Conservation (phyloP, 208 protist species). For the Leptomonas pyrrhocoris region DNA sequence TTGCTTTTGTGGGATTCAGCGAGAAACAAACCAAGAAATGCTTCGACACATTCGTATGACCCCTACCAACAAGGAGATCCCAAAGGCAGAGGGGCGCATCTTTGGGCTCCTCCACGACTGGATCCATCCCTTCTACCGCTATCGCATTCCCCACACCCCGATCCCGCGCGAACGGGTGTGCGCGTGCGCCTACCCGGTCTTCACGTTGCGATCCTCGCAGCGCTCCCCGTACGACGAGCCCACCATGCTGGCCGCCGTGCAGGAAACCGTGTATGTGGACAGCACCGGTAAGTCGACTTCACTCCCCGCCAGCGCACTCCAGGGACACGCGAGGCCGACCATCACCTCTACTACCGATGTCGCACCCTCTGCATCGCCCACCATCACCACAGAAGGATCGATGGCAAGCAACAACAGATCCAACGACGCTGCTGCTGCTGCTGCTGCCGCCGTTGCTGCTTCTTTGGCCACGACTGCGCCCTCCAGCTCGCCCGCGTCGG, state of each 20-base stretch:
- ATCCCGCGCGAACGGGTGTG: constrained; percentile 40
- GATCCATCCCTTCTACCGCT: constrained; percentile 40
- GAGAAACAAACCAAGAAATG: constrained; percentile 25
- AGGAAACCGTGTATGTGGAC: constrained; percentile 22
- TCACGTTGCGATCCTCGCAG: constrained; percentile 51
- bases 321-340: neutral
- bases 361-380: neutral
- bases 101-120: constrained; percentile 26
- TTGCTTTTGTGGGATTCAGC: neutral
- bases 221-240: constrained; percentile 50
- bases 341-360: neutral
- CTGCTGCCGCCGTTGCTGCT: neutral
- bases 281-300: constrained; percentile 11
- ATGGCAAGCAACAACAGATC: neutral
- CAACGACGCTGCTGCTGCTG: neutral
- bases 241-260: constrained; percentile 5
- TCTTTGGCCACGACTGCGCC: neutral
- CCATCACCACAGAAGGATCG: neutral
- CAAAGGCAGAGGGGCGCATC: constrained; percentile 23
- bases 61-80: constrained; percentile 21
- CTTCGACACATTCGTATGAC: constrained; percentile 63
- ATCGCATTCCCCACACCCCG: constrained; percentile 42
- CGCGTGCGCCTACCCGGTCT: constrained; percentile 64
- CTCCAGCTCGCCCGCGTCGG: neutral
- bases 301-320: neutral